Evolutionary conservation across 306 rosid species (phyloP), one percentile per base, ranked within the genome.

Genomic region (Lathyrus aphaca): DNA sequence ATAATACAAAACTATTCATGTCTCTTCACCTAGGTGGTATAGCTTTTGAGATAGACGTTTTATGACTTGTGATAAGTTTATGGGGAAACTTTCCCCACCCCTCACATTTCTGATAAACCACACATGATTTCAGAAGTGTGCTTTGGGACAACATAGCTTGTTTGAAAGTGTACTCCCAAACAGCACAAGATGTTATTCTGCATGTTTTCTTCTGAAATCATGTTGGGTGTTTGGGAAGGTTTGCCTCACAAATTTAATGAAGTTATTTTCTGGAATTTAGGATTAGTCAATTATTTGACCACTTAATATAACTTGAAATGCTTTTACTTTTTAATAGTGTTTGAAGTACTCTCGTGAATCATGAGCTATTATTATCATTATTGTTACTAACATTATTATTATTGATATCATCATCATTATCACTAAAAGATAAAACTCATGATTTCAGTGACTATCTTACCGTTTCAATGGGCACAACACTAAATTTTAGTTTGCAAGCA

Each of bases 401-500:
- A 48, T 19, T 23, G 32, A 70, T 45, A 42, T 74, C 45, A 23
- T 53, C 11, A 12, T 50, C 44, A 40, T 43, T 42, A 19, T 76
- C 51, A 72, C 8, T 19, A 14, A n/a, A n/a, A n/a, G n/a, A n/a
- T 21, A 53, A 53, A 53, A 21, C 15, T 19, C 16, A 18, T 64
- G 39, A 39, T 68, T 44, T 61, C 18, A 54, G 57, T 18, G 54
- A 58, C 55, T 65, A n/a, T 65, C 42, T 50, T 64, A 64, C 55
- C 42, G 39, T 56, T 62, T 69, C 43, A 17, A 21, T 4, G 13
- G 71, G 64, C 14, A n/a, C 7, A 23, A 2, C 81, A 45, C 64
- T 39, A 18, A 27, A 12, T 27, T 13, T 51, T 69, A 59, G 21
- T n/a, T 70, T 74, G 53, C 69, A 74, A 69, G 48, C n/a, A 23